A percentile compares a stretch with the other conserved stretches of the same genome.
These are phyloP conservation scores for Aureobasidium zeae DNA, from an alignment of 2,329 filamentous ascomycete genomes.

Conservation along the genomic window DNA sequence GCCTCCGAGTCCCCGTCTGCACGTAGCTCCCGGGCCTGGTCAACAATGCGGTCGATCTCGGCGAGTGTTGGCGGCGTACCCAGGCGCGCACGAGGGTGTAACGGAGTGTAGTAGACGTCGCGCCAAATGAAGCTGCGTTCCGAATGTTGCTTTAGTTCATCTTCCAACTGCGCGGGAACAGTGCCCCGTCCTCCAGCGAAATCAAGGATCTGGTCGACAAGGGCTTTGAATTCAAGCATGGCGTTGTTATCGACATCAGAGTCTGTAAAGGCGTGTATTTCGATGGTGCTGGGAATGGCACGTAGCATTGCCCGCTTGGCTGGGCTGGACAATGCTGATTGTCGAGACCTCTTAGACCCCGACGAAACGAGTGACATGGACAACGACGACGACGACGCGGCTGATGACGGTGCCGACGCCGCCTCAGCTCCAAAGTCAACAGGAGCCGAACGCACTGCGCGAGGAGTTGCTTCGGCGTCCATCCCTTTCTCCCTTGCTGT, in stretches of 20 bases:
- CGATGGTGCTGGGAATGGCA: not conserved
- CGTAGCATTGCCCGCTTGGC: conserved; percentile 2
- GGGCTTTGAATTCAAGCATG: not conserved
- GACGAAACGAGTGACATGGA: not conserved
- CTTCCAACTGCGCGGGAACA: not conserved
- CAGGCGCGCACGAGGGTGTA: not conserved
- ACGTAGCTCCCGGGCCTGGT: not conserved
- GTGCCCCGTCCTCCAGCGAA: not conserved
- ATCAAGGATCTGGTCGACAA: not conserved
- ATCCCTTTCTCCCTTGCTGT: not conserved
- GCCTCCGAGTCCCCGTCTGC: conserved; percentile 9
- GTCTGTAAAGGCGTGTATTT: not conserved
- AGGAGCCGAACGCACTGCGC: not conserved
- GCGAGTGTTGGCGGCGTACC: conserved; percentile 1
- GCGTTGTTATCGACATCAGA: not conserved
- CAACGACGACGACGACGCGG: not conserved
- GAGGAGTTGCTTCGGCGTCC: not conserved
- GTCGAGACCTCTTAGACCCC: not conserved
- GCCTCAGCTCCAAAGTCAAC: not conserved
- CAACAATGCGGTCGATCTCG: conserved; percentile 5
- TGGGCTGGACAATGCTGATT: not conserved
- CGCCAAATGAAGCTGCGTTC: not conserved
- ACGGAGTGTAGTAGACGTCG: not conserved
- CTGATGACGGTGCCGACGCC: not conserved
- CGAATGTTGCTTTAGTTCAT: not conserved